phyloP scores from a whole-genome alignment of 169 alveolate genomes.

The Plasmodium malariae region DNA sequence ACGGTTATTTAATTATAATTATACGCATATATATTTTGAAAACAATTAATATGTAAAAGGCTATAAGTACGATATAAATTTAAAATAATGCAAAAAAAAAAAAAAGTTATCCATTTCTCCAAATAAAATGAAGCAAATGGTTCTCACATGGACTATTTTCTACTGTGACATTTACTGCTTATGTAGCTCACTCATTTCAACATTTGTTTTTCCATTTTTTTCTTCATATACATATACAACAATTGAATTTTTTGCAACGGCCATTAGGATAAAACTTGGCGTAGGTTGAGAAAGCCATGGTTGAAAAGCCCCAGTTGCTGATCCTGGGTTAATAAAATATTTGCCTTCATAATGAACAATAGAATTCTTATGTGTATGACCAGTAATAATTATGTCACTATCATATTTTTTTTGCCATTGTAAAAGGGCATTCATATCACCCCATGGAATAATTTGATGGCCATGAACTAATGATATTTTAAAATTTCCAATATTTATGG shows the following conservation, averaged over 20 bases:
- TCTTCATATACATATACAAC: slow-evolving; percentile 87
- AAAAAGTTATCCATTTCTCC: no score
- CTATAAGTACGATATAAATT: no score
- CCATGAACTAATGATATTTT: slow-evolving; percentile 95
- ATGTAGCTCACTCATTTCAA: slow-evolving; percentile 86
- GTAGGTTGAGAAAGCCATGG: slow-evolving; percentile 87
- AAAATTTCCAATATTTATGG: slow-evolving; percentile 88
- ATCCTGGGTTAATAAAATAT: slow-evolving; percentile 95
- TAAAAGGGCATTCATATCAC: slow-evolving; percentile 91
- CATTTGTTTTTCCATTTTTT: slow-evolving; percentile 87
- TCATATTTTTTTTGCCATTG: slow-evolving; percentile 90
- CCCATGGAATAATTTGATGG: slow-evolving; percentile 95
- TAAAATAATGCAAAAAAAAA: no score
- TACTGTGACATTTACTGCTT: slow-evolving; percentile 27
- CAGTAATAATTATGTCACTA: slow-evolving; percentile 92
- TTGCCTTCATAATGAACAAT: slow-evolving; percentile 90
- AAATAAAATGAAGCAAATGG: no score
- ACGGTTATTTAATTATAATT: no score
- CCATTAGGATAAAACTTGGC: slow-evolving; percentile 88
- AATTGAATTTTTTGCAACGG: slow-evolving; percentile 81
- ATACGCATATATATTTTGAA: no score
- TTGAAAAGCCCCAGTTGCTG: slow-evolving; percentile 95
- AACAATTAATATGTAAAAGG: no score
- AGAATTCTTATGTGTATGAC: slow-evolving; percentile 93
- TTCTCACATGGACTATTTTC: no score